Evolutionary conservation across 768 basidiomycete species (phyloP).

Genomic region (Lactarius vividus): DNA sequence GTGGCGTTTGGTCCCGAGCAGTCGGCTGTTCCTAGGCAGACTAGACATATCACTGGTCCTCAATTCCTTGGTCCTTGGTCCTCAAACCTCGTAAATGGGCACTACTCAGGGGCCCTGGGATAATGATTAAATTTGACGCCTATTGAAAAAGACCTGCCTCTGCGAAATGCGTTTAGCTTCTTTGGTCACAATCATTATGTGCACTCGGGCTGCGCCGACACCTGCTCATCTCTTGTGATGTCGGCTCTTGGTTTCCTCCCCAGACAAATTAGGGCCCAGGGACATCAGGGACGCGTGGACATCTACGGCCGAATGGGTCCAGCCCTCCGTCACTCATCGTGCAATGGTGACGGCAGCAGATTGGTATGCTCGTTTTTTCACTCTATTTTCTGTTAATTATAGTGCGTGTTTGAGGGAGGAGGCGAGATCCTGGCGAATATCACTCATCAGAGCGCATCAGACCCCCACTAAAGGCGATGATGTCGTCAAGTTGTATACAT

Average conservation of each 20-base stretch:
- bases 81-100: not conserved
- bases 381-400: conserved; percentile 6
- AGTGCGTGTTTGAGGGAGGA: not conserved
- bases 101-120: conserved; percentile 7
- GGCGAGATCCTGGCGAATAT: not conserved
- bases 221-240: conserved; percentile 11
- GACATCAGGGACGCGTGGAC: conserved; percentile 16
- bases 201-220: conserved; percentile 19
- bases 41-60: not conserved
- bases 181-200: conserved; percentile 12
- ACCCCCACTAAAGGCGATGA: conserved; percentile 12
- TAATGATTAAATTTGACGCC: conserved; percentile 17
- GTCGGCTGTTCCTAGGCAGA: conserved; percentile 9
- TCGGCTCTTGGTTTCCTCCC: conserved; percentile 16
- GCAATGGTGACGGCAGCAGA: conserved; percentile 14
- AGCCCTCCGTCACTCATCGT: conserved; percentile 15
- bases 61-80: conserved; percentile 1
- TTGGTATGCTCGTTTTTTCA: not conserved
- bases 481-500: conserved; percentile 13
- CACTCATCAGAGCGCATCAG: not conserved
- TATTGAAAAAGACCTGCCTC: conserved; percentile 14
- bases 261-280: conserved; percentile 18
- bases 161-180: conserved; percentile 19
- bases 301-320: conserved; percentile 3
- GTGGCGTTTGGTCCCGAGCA: conserved; percentile 12